Percentiles rank a stretch among this genome's conserved stretches.
phyloP scores from a whole-genome alignment of 192 early-diverging fungal species.

The Coemansia sp. region DNA sequence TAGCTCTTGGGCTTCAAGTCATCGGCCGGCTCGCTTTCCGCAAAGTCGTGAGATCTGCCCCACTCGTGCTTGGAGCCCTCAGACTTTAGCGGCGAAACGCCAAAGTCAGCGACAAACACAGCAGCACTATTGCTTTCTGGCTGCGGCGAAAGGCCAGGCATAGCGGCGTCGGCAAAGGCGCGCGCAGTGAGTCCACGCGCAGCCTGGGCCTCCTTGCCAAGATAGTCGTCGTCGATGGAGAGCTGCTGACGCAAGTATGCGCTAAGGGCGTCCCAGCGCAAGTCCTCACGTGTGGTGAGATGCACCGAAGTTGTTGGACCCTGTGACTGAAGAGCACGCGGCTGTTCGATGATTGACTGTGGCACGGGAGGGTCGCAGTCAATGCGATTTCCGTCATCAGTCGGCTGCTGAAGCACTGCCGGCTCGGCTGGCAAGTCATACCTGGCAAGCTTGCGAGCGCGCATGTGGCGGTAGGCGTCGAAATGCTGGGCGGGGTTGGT shows the following conservation, averaged over 20 bases:
- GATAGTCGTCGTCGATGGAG: conserved; percentile 31
- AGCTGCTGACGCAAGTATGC: conserved; percentile 43
- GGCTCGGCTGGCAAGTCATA: conserved; percentile 21
- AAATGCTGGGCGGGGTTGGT: conserved; percentile 36
- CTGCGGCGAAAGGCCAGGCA: background rate
- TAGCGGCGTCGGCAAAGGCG: conserved; percentile 17
- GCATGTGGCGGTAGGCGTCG: conserved; percentile 43
- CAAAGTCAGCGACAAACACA: conserved; percentile 16
- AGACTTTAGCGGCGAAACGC: conserved; percentile 20
- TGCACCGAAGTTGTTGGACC: conserved; percentile 26
- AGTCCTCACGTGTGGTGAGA: conserved; percentile 41
- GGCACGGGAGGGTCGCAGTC: background rate
- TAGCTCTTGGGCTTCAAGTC: conserved; percentile 32
- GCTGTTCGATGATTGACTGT: background rate
- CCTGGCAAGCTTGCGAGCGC: conserved; percentile 30
- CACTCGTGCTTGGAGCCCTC: conserved; percentile 29
- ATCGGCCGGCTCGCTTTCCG: background rate
- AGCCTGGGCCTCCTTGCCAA: conserved; percentile 38
- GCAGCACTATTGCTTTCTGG: background rate
- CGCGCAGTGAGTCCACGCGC: conserved; percentile 31
- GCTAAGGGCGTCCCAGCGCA: conserved; percentile 50
- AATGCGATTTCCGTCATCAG: conserved; percentile 18
- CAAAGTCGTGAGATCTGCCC: conserved; percentile 16
- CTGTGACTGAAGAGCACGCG: conserved; percentile 1
- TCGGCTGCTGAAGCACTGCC: conserved; percentile 13